Evolutionary conservation across 2,329 filamentous ascomycete genomes (phyloP).

Genomic region (Diplocarpon mali): DNA sequence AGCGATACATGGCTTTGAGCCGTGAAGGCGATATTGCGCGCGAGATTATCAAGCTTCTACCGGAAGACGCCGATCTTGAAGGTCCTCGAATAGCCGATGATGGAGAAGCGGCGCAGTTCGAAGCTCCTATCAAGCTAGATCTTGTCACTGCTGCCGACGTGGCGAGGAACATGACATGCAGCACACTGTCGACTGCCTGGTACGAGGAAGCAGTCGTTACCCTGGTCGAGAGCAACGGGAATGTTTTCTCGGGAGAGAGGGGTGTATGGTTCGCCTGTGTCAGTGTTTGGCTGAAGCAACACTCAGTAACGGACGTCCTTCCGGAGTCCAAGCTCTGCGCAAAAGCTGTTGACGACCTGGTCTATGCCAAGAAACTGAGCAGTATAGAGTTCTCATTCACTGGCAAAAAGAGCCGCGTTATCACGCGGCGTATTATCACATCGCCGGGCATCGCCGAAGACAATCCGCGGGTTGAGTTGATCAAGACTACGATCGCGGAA

Average conservation of each 20-base stretch:
- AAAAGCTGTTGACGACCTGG: slow-evolving; percentile 19
- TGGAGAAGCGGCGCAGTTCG: neutral
- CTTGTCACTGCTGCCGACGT: neutral
- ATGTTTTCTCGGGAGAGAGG: slow-evolving; percentile 23
- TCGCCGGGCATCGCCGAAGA: slow-evolving; percentile 9
- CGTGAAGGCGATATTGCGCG: slow-evolving; percentile 6
- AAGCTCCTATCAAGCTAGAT: neutral
- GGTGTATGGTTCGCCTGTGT: slow-evolving; percentile 25
- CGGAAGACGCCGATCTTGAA: neutral
- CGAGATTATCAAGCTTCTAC: slow-evolving; percentile 4
- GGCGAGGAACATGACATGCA: neutral
- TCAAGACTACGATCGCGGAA: slow-evolving; percentile 17
- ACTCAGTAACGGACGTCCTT: slow-evolving; percentile 8
- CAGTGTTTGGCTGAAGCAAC: slow-evolving; percentile 20
- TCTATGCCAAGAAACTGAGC: slow-evolving; percentile 13
- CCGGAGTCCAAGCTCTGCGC: slow-evolving; percentile 21
- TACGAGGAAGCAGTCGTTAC: slow-evolving; percentile 14
- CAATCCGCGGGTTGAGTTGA: slow-evolving; percentile 5
- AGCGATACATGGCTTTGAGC: slow-evolving; percentile 5
- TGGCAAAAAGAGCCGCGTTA: slow-evolving; percentile 6
- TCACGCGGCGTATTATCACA: slow-evolving; percentile 13
- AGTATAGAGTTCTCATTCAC: slow-evolving; percentile 9
- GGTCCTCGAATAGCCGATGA: neutral
- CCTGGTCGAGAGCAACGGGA: slow-evolving; percentile 16
- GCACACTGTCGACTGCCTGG: slow-evolving; percentile 1